Conservation (phyloP, 352 stramenopile species). For the Pythium dissotocum region DNA sequence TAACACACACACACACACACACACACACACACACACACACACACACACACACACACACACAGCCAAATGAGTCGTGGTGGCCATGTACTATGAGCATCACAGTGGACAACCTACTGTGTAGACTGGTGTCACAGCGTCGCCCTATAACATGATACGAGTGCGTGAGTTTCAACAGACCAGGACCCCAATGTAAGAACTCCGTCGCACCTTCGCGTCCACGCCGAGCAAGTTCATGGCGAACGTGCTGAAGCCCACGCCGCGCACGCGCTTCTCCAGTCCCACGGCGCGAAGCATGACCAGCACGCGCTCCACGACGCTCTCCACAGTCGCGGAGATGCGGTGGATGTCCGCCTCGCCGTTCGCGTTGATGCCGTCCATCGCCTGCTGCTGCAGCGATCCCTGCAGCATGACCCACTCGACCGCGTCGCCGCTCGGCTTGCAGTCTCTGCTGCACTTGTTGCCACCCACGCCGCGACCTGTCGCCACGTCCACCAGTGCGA, state of each 20-base stretch:
- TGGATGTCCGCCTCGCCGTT: slow-evolving; percentile 60
- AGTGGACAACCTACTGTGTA: slow-evolving; percentile 54
- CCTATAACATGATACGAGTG: slow-evolving; percentile 24
- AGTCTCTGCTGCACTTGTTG: neutral
- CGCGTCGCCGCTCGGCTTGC: neutral
- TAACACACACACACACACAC: too few species aligned
- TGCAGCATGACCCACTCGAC: slow-evolving; percentile 64
- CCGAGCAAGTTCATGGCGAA: slow-evolving; percentile 95
- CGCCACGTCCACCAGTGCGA: slow-evolving; percentile 46
- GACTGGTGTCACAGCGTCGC: slow-evolving; percentile 67
- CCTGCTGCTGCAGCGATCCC: slow-evolving; percentile 67
- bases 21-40: too few species aligned
- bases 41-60: slow-evolving; percentile 33
- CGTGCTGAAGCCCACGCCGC: slow-evolving; percentile 89
- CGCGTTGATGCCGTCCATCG: slow-evolving; percentile 45
- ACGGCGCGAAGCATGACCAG: slow-evolving; percentile 51
- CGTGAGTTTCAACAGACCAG: neutral
- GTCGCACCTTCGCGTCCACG: slow-evolving; percentile 54
- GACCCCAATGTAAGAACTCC: neutral
- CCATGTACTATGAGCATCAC: neutral
- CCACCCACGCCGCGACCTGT: neutral
- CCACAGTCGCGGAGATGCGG: slow-evolving; percentile 47
- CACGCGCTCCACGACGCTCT: slow-evolving; percentile 48
- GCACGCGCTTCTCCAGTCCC: slow-evolving; percentile 45
- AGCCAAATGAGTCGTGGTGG: slow-evolving; percentile 1